phyloP scores from a whole-genome alignment of 2,329 filamentous ascomycete genomes.

The Fusarium metavorans region DNA sequence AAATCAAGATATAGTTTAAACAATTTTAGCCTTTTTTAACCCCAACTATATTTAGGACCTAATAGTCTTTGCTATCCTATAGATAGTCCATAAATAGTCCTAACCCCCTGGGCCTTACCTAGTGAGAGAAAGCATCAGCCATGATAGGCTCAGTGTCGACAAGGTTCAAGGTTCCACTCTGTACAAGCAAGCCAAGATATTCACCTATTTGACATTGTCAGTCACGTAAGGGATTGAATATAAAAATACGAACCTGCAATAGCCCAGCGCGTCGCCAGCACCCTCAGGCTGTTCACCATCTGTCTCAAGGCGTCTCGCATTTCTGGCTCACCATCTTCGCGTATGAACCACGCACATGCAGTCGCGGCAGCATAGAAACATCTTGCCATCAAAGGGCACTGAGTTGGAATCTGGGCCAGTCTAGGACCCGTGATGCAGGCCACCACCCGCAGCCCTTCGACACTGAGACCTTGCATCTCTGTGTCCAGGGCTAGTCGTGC shows the following conservation, averaged over 20 bases:
- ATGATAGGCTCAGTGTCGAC: background rate
- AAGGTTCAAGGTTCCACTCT: background rate
- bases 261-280: background rate
- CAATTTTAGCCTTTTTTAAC: no score
- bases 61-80: no score
- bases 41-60: no score
- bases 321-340: constrained; percentile 24
- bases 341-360: constrained; percentile 37
- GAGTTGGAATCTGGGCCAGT: background rate
- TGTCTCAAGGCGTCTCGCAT: constrained; percentile 16
- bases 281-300: constrained; percentile 7
- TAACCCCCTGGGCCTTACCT: background rate
- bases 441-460: constrained; percentile 10
- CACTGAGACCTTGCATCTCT: constrained; percentile 27
- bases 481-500: constrained; percentile 22
- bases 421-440: background rate
- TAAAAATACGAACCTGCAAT: constrained; percentile 5
- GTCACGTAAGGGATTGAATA: background rate
- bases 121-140: background rate
- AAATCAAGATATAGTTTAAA: no score
- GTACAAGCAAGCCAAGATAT: constrained; percentile 9
- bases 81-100: no score
- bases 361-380: constrained; percentile 31
- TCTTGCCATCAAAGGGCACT: constrained; percentile 17
- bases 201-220: background rate